Evolutionary conservation across 306 rosid species (phyloP), one percentile per base, ranked within the genome.

Genomic region (Acacia crassicarpa): DNA sequence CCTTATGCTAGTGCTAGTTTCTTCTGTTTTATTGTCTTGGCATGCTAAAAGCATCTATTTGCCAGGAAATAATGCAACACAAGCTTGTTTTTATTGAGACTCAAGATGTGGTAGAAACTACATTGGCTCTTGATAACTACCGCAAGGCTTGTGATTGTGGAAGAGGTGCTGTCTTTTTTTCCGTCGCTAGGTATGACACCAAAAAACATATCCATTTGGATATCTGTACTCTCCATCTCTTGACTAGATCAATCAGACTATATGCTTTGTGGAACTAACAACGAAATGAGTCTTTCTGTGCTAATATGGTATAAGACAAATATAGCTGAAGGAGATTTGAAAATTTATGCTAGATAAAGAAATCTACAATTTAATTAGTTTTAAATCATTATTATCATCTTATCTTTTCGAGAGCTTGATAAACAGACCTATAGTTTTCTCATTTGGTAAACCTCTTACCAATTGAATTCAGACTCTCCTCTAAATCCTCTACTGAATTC

Each of bases 111-210:
- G 97, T 95, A 58, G 99, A 95, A 87, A 95, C 99, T 44, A 95
- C 99, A 1, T 83, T 95, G 89, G 99, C 99, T 80, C 98, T 93
- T 67, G 97, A 95, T 83, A 95, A 95, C 86, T 95, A 93, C 82
- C 97, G 92, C 67, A 95, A 91, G 84, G 99, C 99, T 78, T 93
- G 99, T 79, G 99, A 95, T 84, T 95, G 98, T 84, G 98, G 99
- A 86, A 90, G 99, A 87, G 99, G 97, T 80, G 98, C 99, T 82
- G 93, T 95, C 51, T 95, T 95, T 89, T 95, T 62, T 77, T 95
- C 99, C 58, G 99, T 95, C 68, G 99, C 99, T 43, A 93, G 98
- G 98, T 95, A 84, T 51, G 80, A 51, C 62, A 51, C 35, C 53
- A 6, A 17, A 23, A 75, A 80, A 13, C n/a, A 32, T 16, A 5